Evolutionary conservation across 106 monocot species (phyloP).

Genomic region (Acanthochlamys bracteata): DNA sequence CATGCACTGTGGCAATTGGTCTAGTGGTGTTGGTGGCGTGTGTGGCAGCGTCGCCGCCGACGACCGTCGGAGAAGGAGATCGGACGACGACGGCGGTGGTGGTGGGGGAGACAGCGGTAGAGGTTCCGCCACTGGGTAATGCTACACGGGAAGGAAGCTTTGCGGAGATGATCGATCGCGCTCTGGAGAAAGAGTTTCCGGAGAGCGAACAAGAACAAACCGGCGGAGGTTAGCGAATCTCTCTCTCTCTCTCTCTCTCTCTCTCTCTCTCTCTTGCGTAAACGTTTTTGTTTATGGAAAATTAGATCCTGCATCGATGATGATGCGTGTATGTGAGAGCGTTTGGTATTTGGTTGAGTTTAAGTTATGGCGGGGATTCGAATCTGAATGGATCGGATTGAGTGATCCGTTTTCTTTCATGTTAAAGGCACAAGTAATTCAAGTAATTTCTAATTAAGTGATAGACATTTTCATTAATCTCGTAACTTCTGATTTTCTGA

Average conservation of each 20-base stretch:
- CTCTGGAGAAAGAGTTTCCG: conserved; percentile 94
- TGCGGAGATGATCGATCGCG: conserved; percentile 95
- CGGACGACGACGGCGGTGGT: neutral
- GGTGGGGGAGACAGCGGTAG: neutral
- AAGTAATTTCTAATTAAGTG: too few relatives aligned
- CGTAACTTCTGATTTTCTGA: too few relatives aligned
- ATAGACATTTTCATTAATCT: too few relatives aligned
- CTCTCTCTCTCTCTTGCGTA: neutral
- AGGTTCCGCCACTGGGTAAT: neutral
- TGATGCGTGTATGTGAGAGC: too few relatives aligned
- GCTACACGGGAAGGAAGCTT: conserved; percentile 56
- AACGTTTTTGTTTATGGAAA: neutral
- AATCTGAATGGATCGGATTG: too few relatives aligned
- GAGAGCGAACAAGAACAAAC: conserved; percentile 97
- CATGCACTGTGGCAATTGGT: too few relatives aligned
- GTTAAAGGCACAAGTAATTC: too few relatives aligned
- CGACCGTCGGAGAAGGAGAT: neutral
- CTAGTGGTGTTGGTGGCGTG: too few relatives aligned
- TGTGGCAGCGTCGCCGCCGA: neutral
- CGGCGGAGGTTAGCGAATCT: conserved; percentile 27
- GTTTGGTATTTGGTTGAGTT: too few relatives aligned
- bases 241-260: neutral
- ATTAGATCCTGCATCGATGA: neutral
- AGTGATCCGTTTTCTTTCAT: too few relatives aligned
- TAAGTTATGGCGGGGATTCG: too few relatives aligned